Base-by-base conservation (phyloP, 371 early-diverging fungal species). In the Rhizopus delemar region DNA sequence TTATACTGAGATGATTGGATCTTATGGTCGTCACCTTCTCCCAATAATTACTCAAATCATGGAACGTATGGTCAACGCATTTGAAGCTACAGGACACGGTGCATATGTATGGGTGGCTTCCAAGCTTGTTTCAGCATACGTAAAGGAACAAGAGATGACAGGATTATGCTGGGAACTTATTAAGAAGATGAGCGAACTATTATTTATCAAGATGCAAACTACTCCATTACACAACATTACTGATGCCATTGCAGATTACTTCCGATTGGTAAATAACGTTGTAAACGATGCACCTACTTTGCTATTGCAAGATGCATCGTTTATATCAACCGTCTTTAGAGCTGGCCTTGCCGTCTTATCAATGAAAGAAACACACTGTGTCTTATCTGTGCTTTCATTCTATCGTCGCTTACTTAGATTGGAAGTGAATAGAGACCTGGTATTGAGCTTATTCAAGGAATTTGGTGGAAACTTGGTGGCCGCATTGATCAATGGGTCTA, bases 41-140 rank as follows among this genome's bases (percentile, higher is more conserved):
- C 85, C 83, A 3, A 62, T 85, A 35, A 59, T 85, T 22, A 81
- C 81, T 12, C 68, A 73, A 29, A 63, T 90, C 12, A 58, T 86
- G 60, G 76, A 83, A 29, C 75, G 79, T 6, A 51, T 90, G 33
- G 83, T 86, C 12, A 67, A 61, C 43, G 75, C 77, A 5, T 94
- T 89, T 71, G 82, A 81, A 43, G 73, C 71, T 53, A 86, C 90
- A 1, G 82, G 85, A 1, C 53, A 82, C 16, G 74, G 88, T 32
- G 83, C 81, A n/a, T 90, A 92, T 62, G 70, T 95, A 51, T 93
- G 94, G 94, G 86, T 89, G 3, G 78, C 85, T 7, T 61, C 69
- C 32, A 75, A 83, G 46, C 66, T 77, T 59, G 67, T 81, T 34
- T 31, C 66, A 9, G 59, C 69, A 70, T 66, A 71, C 57, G 62